Evolutionary conservation across 2,329 filamentous ascomycete species (phyloP), one percentile per base, ranked within the genome.

Genomic region (Fusarium guadeloupense): DNA sequence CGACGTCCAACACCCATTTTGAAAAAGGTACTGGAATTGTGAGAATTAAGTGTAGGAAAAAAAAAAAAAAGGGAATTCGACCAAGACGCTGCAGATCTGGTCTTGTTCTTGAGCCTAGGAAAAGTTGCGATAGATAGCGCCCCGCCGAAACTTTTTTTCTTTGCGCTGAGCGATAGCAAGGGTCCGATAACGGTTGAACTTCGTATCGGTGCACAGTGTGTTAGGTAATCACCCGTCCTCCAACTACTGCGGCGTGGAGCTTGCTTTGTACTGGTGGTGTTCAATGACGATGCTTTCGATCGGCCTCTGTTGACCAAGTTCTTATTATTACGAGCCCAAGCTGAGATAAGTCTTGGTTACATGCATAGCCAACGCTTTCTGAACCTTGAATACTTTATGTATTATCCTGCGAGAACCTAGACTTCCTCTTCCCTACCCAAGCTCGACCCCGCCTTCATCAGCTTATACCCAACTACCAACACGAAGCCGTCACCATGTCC

Each of bases 1-100:
- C 93, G 92, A 75, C 93, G 90, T 76, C 93, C 91, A 61, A 88
- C 86, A 81, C 92, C 93, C 93, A 97, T 97, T 72, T 75, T 87
- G 54, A 62, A 51, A 62, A 30, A 17, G 17, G 33, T n/a, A 56
- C 47, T 54, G 38, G 44, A 44, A 45, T 50, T 31, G 46, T 48
- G 45, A 39, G 33, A 48, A 51, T 48, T 47, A 46, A 14, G 17
- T 52, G 45, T 35, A 31, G n/a, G n/a, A n/a, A n/a, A n/a, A n/a
- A n/a, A n/a, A n/a, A n/a, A n/a, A n/a, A 34, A 50, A 40, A 47
- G 44, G 59, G 46, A 57, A 34, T 44, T 51, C 53, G 56, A 64
- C 64, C 44, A 46, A 53, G 46, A 54, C 58, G 50, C 42, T 60
- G 50, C 14, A 45, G 49, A 41, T 34, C 48, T 64, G 52, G 63